phyloP scores from a whole-genome alignment of 2,329 filamentous ascomycete species.

The Phyllosticta citribraziliensis region DNA sequence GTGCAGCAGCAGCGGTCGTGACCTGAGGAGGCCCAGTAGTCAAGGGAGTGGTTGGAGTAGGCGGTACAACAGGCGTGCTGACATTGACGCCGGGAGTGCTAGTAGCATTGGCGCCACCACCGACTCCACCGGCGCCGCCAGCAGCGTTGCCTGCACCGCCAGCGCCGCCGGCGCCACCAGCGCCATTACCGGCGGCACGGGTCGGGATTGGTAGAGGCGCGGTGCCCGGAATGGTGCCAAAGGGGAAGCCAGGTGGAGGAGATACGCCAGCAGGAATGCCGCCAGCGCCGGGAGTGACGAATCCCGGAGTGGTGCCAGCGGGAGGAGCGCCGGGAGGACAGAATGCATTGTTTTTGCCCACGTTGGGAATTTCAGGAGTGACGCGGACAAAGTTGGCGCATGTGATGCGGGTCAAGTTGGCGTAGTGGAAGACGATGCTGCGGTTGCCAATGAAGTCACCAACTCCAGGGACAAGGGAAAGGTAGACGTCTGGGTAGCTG shows the following conservation, averaged over 20 bases:
- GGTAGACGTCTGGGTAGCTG: conserved; percentile 41
- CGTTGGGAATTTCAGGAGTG: not conserved
- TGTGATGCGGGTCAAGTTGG: conserved; percentile 44
- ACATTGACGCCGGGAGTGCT: not conserved
- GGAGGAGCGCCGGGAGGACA: not conserved
- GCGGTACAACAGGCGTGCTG: not conserved
- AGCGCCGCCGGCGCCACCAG: not conserved
- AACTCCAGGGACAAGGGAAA: conserved; percentile 33
- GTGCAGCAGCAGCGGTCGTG: not conserved
- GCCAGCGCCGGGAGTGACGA: not conserved
- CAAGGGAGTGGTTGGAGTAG: not conserved
- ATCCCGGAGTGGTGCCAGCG: not conserved
- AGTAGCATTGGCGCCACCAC: not conserved
- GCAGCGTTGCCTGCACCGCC: not conserved
- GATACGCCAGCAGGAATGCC: not conserved
- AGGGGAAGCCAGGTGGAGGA: not conserved
- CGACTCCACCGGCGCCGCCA: not conserved
- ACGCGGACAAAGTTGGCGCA: conserved; percentile 44
- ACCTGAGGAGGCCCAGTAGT: not conserved
- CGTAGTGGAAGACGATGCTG: conserved; percentile 44
- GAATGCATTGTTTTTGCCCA: not conserved
- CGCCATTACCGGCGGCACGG: not conserved
- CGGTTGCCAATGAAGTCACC: conserved; percentile 45
- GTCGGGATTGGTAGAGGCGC: not conserved
- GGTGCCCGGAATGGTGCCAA: not conserved